These are phyloP conservation scores for Plasmodium fragile DNA, from an alignment of 169 alveolate genomes.

Conservation along the genomic window DNA sequence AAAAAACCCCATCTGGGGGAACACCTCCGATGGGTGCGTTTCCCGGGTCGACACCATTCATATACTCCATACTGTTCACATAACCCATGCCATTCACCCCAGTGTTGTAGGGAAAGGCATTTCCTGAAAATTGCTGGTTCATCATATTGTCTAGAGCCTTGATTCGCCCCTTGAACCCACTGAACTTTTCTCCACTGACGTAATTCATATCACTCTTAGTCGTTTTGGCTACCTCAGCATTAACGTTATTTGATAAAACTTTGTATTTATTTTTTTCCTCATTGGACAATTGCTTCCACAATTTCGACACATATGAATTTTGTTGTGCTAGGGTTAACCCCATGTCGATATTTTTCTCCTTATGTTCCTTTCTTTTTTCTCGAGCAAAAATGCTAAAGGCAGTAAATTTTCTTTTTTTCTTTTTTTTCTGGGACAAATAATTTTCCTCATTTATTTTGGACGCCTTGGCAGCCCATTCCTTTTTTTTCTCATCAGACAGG, in stretches of 20 bases:
- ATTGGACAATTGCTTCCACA: constrained; percentile 52
- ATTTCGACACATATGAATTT: constrained; percentile 71
- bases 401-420: constrained; percentile 73
- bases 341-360: constrained; percentile 63
- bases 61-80: not conserved
- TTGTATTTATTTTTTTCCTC: constrained; percentile 72
- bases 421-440: constrained; percentile 44
- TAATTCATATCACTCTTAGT: constrained; percentile 6
- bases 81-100: not conserved
- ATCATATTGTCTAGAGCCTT: constrained; percentile 62
- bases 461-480: constrained; percentile 73
- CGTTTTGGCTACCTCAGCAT: constrained; percentile 43
- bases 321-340: constrained; percentile 69
- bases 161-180: constrained; percentile 58
- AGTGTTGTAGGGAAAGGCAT: not conserved
- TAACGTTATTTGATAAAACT: constrained; percentile 33
- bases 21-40: not conserved
- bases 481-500: constrained; percentile 45
- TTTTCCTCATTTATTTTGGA: constrained; percentile 74
- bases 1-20: not conserved
- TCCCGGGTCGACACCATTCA: not conserved
- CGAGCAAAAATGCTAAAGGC: constrained; percentile 74
- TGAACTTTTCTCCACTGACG: constrained; percentile 27
- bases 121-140: constrained; percentile 21
- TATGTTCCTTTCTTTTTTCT: constrained; percentile 65